These are phyloP conservation scores for Oehlia diaphana DNA, from an alignment of 192 early-diverging fungal species.

Conservation along the genomic window DNA sequence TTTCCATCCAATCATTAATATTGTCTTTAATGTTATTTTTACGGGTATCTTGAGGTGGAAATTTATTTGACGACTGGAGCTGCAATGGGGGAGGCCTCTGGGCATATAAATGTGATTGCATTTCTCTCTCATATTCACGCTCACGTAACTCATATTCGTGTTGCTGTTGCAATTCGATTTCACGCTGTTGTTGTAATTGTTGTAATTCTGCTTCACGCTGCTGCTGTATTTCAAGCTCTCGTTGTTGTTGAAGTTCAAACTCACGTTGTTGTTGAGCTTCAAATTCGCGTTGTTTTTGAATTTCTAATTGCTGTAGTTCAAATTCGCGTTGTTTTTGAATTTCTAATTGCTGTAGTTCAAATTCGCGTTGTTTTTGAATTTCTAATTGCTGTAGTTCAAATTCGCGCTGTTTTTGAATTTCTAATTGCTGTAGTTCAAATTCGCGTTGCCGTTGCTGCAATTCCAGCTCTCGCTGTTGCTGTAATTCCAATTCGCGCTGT, in stretches of 20 bases:
- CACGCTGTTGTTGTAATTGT: background rate
- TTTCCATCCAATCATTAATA: constrained; percentile 21
- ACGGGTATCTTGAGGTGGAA: background rate
- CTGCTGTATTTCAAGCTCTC: background rate
- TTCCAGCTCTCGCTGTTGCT: constrained; percentile 4
- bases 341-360: constrained; percentile 10
- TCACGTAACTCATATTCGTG: constrained; percentile 8
- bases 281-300: background rate
- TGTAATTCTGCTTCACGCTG: constrained; percentile 6
- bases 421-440: background rate
- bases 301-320: constrained; percentile 10
- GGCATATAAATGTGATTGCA: background rate
- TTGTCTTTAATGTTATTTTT: constrained; percentile 1
- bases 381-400: background rate
- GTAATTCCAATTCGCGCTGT: constrained; percentile 10
- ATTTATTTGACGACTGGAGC: constrained; percentile 5
- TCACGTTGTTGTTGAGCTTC: background rate
- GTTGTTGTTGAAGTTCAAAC: constrained; percentile 22
- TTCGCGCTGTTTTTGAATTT: constrained; percentile 2
- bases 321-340: background rate
- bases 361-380: background rate
- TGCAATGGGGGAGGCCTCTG: background rate
- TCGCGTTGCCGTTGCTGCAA: constrained; percentile 5
- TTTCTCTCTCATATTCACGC: constrained; percentile 5
- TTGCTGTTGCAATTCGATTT: background rate